Base-by-base conservation (phyloP, 495 filamentous ascomycete species). In the Pyronema domesticum region DNA sequence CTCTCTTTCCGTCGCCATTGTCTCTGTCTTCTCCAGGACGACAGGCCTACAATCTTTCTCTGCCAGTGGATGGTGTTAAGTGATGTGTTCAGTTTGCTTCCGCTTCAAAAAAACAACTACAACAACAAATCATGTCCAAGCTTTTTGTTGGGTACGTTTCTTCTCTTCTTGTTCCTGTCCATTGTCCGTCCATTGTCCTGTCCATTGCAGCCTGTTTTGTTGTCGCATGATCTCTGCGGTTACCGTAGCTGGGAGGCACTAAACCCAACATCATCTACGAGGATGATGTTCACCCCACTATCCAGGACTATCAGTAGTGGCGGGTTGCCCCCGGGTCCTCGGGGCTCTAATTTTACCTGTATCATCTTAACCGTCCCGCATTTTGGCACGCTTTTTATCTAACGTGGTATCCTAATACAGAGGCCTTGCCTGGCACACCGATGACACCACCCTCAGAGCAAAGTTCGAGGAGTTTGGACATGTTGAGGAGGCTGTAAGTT, bases 401-500 rank as follows among this genome's bases (percentile, higher is more conserved):
- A 51, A 51, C 19, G 36, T 34, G 30, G 1, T 10, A 51, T 30
- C 23, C 23, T 30, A 30, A 30, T 30, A n/a, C 18, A 95, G 89
- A 63, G 89, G 89, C 75, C 87, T 96, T 59, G 86, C 89, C 58
- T 96, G 89, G 89, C 89, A 95, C 75, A 96, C 89, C 49, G 86
- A 89, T 67, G 89, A 96, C 69, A 66, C 66, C 3, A 83, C 84
- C 39, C 74, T 96, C 39, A 80, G 81, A 57, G 66, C 78, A 55
- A 93, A 94, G 65, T 96, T 96, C 70, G 81, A 87, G 69, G 77
- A 89, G 68, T 95, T 83, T 64, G 89, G 89, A 19, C 69, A 69
- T 30, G 81, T 96, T 55, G 86, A 95, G 66, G 89, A 96, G 79
- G 89, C 89, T 55, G 89, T 96, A 74, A 68, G 85, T 78, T 36